phyloP scores from a whole-genome alignment of 768 basidiomycete genomes.

The Mycena venus region DNA sequence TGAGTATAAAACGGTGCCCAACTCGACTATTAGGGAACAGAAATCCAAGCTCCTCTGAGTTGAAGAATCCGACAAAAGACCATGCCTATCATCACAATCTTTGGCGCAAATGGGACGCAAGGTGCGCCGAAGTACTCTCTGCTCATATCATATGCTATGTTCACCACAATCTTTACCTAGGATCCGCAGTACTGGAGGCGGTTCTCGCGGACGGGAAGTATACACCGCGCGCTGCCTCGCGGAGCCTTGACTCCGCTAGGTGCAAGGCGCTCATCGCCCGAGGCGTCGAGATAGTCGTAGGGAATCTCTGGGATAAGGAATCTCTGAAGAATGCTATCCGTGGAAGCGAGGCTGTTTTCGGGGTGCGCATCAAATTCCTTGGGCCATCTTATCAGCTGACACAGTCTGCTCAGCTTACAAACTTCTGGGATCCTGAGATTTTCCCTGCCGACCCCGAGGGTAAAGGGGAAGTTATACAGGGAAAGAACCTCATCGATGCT shows the following conservation, averaged over 20 bases:
- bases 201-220: too few species aligned
- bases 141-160: too few species aligned
- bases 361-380: conserved; percentile 3
- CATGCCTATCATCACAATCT: too few species aligned
- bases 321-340: conserved; percentile 26
- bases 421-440: conserved; percentile 40
- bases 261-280: conserved; percentile 21
- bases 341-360: conserved; percentile 34
- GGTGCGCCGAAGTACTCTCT: too few species aligned
- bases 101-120: too few species aligned
- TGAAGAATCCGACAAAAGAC: too few species aligned
- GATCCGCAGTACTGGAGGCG: too few species aligned
- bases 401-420: conserved; percentile 39
- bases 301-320: conserved; percentile 26
- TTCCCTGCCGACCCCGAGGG: conserved; percentile 23
- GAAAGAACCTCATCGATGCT: conserved; percentile 47
- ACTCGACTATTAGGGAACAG: too few species aligned
- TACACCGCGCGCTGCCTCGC: conserved; percentile 33
- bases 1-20: too few species aligned
- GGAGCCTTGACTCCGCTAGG: conserved; percentile 14
- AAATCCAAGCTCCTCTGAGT: too few species aligned
- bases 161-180: too few species aligned
- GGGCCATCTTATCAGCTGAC: neutral
- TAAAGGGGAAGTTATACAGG: conserved; percentile 38
- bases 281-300: conserved; percentile 30